Evolutionary conservation across 192 early-diverging fungal species (phyloP).

Genomic region (Coemansia sp.): DNA sequence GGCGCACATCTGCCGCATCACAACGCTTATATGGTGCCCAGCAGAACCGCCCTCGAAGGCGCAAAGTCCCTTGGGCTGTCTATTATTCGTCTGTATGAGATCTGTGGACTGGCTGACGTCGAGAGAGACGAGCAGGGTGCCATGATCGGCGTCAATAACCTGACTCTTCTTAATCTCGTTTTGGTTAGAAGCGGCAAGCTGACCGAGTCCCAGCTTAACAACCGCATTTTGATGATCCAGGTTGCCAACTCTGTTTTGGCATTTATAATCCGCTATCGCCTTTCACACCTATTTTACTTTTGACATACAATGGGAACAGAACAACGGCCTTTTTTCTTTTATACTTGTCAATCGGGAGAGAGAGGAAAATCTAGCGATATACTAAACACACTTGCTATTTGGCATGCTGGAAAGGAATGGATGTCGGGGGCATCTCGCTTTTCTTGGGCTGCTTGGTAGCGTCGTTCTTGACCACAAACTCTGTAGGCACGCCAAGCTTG

Average conservation of each 20-base stretch:
- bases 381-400: slow-evolving; percentile 21
- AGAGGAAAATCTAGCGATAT: too few relatives aligned
- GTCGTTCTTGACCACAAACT: slow-evolving; percentile 43
- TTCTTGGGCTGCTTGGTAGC: slow-evolving; percentile 48
- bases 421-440: slow-evolving; percentile 37
- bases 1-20: not conserved
- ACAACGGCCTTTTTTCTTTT: too few relatives aligned
- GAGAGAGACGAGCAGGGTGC: slow-evolving; percentile 33
- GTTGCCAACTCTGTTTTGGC: slow-evolving; percentile 63
- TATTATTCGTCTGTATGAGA: slow-evolving; percentile 37
- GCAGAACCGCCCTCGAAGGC: slow-evolving; percentile 36
- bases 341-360: too few relatives aligned
- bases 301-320: slow-evolving; percentile 3
- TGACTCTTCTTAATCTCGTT: slow-evolving; percentile 89
- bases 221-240: slow-evolving; percentile 66
- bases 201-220: slow-evolving; percentile 62
- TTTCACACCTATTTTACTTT: slow-evolving; percentile 82
- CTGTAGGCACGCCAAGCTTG: slow-evolving; percentile 45
- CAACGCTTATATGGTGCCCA: slow-evolving; percentile 37
- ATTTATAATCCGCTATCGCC: slow-evolving; percentile 76
- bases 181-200: slow-evolving; percentile 76
- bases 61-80: slow-evolving; percentile 27
- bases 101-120: slow-evolving; percentile 24
- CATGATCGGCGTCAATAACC: slow-evolving; percentile 74
- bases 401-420: slow-evolving; percentile 47